Base-by-base conservation (phyloP, 129 eudicot genomes). In the Artemisia annua region DNA sequence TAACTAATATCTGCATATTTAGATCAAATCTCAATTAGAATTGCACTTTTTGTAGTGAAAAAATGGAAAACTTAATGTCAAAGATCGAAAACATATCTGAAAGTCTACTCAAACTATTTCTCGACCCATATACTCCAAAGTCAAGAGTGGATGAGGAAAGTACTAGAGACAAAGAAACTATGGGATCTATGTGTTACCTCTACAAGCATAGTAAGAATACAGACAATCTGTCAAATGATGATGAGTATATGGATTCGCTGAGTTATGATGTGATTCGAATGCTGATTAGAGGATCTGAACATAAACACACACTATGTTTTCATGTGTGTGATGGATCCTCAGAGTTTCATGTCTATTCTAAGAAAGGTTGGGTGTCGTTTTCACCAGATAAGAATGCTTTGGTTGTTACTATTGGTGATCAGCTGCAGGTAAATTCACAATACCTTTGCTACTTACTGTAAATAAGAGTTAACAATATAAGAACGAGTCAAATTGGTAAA, bases 301-400 rank as follows among this genome's bases (percentile, higher is more conserved):
- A 86, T 44, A 67, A 90, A 3, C 97, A 91, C 76, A 82, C 93
- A 9, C 75, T 91, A 28, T 79, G 89, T 14, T 76, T 91, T 63
- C 97, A 91, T 51, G 48, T 88, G 0, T 88, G 93, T 71, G 80
- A 82, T 74, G 89, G 87, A 49, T 71, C 88, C 43, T 81, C 88
- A 3, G 87, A 88, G 79, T 91, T 91, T 51, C 97, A 91, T 85
- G 90, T 91, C 54, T 91, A 91, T 73, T 88, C 97, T 19, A 91
- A 91, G 83, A 91, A 88, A 79, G 96, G 97, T 3, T 91, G 91
- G 97, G 78, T 85, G 0, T 86, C 93, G 52, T 91, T 91, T 68
- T 66, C 52, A 5, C 92, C 97, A 0, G 54, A 63, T 54, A 28
- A 55, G 43, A 66, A 77, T 63, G 85, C 93, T 18, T 55, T 91